A percentile compares a stretch with the other conserved stretches of the same genome.
These are phyloP conservation scores for Ensete glaucum DNA, from an alignment of 176 grass and related monocot genomes.

Conservation along the genomic window DNA sequence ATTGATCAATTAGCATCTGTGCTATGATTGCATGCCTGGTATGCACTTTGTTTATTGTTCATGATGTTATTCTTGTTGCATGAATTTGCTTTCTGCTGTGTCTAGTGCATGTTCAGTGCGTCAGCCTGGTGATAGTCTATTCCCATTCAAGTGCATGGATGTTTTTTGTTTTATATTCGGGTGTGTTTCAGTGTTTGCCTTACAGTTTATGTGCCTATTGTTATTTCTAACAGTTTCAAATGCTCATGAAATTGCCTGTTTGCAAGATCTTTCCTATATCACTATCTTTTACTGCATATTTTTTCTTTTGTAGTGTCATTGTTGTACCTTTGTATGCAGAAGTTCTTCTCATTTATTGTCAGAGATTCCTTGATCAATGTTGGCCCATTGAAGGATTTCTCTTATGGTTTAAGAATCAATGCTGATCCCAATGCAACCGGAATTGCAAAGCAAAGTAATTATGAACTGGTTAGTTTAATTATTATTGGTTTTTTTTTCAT, in stretches of 20 bases:
- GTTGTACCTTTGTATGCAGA: conserved; percentile 38
- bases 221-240: not conserved
- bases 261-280: not conserved
- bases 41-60: not conserved
- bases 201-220: not conserved
- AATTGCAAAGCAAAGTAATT: conserved; percentile 96
- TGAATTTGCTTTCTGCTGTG: not conserved
- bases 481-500: not conserved
- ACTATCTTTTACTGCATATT: not conserved
- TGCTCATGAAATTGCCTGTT: not conserved
- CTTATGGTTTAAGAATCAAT: conserved; percentile 82
- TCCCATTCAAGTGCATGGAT: not conserved
- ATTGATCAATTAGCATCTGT: not conserved
- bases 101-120: not conserved
- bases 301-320: not conserved
- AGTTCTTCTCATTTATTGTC: conserved; percentile 67
- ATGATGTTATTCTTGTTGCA: not conserved
- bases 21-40: not conserved
- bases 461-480: conserved; percentile 60
- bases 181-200: not conserved
- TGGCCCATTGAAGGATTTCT: conserved; percentile 92
- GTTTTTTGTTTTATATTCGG: not conserved
- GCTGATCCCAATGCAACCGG: conserved; percentile 62
- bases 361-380: conserved; percentile 93
- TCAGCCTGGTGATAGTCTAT: too few relatives aligned